These are phyloP conservation scores for Salicornia ramosissima DNA, from an alignment of 148 eudicot species.

Conservation along the genomic window DNA sequence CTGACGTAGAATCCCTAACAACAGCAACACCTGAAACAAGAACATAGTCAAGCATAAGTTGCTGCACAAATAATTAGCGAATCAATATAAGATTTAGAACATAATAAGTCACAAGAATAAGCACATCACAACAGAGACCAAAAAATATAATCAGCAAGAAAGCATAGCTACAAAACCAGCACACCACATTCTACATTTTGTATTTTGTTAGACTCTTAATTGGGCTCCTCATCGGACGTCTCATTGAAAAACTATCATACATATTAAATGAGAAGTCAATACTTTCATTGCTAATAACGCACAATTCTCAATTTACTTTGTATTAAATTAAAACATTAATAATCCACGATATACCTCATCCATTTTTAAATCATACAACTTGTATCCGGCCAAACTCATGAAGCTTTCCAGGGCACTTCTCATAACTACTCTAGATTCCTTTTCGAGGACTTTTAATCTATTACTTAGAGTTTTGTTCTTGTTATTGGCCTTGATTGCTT, in stretches of 20 bases:
- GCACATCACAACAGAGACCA: too few relatives aligned
- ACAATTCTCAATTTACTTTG: background rate
- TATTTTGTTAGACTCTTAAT: background rate
- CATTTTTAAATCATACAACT: background rate
- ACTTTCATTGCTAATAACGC: background rate
- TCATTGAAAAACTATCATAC: background rate
- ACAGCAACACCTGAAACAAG: too few relatives aligned
- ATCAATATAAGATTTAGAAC: too few relatives aligned
- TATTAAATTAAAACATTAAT: too few relatives aligned
- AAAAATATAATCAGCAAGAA: too few relatives aligned
- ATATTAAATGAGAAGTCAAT: background rate
- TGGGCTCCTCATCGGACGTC: background rate
- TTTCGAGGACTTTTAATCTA: background rate
- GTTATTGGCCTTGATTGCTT: background rate
- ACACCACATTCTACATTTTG: too few relatives aligned
- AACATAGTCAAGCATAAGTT: too few relatives aligned
- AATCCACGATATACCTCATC: background rate
- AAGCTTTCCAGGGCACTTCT: background rate
- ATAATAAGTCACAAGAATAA: too few relatives aligned
- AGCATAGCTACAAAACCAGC: too few relatives aligned
- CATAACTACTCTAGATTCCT: background rate
- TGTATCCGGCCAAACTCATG: background rate
- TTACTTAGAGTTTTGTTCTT: background rate
- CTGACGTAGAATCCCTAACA: too few relatives aligned
- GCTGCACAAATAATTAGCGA: too few relatives aligned